A percentile compares a stretch with the other conserved stretches of the same genome.
phyloP scores from a whole-genome alignment of 352 stramenopile species.

The Phytophthora syringae region DNA sequence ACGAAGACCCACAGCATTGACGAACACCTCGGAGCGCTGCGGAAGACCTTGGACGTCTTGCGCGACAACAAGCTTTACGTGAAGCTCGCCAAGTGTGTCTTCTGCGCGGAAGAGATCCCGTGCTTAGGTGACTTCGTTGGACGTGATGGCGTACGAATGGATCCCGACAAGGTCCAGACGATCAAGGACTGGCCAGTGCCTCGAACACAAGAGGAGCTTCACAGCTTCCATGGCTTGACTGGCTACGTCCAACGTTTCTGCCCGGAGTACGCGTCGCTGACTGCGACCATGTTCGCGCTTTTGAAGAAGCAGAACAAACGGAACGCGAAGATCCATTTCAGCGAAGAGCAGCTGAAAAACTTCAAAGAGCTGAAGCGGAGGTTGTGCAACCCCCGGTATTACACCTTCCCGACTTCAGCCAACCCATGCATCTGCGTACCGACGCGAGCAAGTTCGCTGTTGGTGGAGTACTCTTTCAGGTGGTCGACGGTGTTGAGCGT shows the following conservation, averaged over 20 bases:
- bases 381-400: constrained; percentile 2
- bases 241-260: constrained; percentile 4
- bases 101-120: constrained; percentile 3
- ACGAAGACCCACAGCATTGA: constrained; percentile 3
- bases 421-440: constrained; percentile 3
- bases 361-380: constrained; percentile 1
- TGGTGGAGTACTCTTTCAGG: not conserved
- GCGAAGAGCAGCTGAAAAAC: not conserved
- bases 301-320: constrained; percentile 2
- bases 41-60: constrained; percentile 5
- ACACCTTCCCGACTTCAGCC: not conserved
- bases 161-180: constrained; percentile 2
- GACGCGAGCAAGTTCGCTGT: constrained; percentile 8
- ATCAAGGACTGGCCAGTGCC: constrained; percentile 1
- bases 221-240: constrained; percentile 3
- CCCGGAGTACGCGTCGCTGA: not conserved
- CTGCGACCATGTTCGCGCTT: not conserved
- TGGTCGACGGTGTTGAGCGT: constrained; percentile 3
- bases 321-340: constrained; percentile 5
- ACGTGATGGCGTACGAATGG: constrained; percentile 1
- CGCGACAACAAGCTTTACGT: constrained; percentile 11
- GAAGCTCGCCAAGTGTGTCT: constrained; percentile 9
- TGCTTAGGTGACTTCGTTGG: not conserved
- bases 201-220: constrained; percentile 1
- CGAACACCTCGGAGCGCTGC: constrained; percentile 2